A percentile compares a stretch with the other conserved stretches of the same genome.
These are phyloP conservation scores for Eleusine coracana DNA, from an alignment of 176 grass and related monocot genomes.

Conservation along the genomic window DNA sequence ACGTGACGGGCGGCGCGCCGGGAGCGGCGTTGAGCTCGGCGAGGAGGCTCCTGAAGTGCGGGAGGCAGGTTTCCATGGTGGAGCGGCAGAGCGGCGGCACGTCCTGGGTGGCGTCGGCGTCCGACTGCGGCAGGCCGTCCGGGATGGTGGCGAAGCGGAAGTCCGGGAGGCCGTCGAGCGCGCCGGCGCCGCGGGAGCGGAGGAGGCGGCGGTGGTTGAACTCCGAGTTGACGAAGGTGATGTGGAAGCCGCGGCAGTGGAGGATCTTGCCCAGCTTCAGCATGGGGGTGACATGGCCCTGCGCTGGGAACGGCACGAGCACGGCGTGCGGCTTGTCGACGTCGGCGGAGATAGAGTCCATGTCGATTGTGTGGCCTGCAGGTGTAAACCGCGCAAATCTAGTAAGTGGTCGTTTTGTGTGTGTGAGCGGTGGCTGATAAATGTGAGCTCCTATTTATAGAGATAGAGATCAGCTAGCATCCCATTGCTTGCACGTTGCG, in stretches of 20 bases:
- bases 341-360: too few species aligned
- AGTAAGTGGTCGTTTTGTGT: too few species aligned
- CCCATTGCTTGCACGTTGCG: too few species aligned
- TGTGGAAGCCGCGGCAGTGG: slow-evolving; percentile 67
- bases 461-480: too few species aligned
- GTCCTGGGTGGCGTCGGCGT: slow-evolving; percentile 68
- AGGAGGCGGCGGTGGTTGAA: slow-evolving; percentile 40
- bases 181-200: slow-evolving; percentile 30
- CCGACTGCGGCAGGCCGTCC: slow-evolving; percentile 60
- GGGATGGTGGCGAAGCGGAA: slow-evolving; percentile 71
- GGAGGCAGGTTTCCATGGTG: slow-evolving; percentile 51
- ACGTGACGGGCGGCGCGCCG: slow-evolving; percentile 45
- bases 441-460: too few species aligned
- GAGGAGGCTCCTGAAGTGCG: slow-evolving; percentile 63
- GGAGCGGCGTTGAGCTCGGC: slow-evolving; percentile 45
- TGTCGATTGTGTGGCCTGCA: too few species aligned
- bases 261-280: slow-evolving; percentile 78
- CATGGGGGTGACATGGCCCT: slow-evolving; percentile 85
- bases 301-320: slow-evolving; percentile 68
- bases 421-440: too few species aligned
- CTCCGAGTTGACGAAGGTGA: slow-evolving; percentile 80
- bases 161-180: slow-evolving; percentile 45
- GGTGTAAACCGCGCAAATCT: too few species aligned
- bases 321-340: slow-evolving; percentile 58
- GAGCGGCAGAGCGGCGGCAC: slow-evolving; percentile 61